Conservation (phyloP, 441 rosid genomes). For the Sinapis alba region DNA sequence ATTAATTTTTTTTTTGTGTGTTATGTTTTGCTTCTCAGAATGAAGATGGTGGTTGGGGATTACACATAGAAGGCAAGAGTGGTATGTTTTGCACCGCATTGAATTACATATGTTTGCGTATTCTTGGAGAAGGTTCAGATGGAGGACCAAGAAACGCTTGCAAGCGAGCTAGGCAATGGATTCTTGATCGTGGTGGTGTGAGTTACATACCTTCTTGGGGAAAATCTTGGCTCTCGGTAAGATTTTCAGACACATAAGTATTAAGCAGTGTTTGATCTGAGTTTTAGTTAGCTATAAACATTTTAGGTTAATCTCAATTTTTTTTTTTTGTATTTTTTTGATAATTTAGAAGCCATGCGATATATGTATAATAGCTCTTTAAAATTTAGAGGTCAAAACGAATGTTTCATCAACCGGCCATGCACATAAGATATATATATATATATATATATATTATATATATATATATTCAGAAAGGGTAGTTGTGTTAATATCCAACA, state of each 20-base stretch:
- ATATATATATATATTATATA: neutral
- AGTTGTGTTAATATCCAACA: neutral
- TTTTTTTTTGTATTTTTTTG: neutral
- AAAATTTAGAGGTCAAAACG: neutral
- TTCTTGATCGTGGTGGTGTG: slow-evolving; percentile 50
- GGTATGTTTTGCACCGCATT: slow-evolving; percentile 54
- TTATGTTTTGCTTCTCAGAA: slow-evolving; percentile 36
- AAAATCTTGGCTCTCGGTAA: slow-evolving; percentile 57
- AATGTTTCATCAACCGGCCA: neutral
- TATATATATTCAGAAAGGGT: neutral
- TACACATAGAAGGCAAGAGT: slow-evolving; percentile 58
- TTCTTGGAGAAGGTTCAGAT: slow-evolving; percentile 43
- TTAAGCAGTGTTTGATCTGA: neutral
- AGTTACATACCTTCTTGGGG: slow-evolving; percentile 59
- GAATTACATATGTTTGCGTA: slow-evolving; percentile 46
- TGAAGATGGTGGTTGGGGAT: slow-evolving; percentile 67
- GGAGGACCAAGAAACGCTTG: slow-evolving; percentile 41
- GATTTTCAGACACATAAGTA: neutral
- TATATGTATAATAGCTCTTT: neutral
- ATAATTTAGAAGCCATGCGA: neutral
- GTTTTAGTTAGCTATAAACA: neutral
- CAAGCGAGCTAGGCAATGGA: slow-evolving; percentile 44
- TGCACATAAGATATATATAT: neutral
- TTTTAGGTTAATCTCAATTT: neutral
- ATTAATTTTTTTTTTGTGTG: neutral